Conservation (phyloP, 768 basidiomycete genomes). For the Lepiota venenata region DNA sequence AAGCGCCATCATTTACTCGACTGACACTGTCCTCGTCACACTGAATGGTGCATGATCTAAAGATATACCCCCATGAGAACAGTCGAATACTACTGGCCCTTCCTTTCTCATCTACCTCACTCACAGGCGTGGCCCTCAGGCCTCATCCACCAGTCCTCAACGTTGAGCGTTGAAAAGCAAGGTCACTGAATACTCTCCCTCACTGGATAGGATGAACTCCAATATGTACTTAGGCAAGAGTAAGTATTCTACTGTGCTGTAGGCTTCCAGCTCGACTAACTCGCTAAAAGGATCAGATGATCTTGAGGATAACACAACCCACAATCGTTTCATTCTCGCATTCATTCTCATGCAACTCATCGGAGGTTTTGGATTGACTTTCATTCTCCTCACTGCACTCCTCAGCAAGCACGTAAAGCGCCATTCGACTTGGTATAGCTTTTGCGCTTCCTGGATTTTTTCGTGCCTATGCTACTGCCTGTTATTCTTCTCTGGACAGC, state of each 20-base stretch:
- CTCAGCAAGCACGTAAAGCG: slow-evolving; percentile 24
- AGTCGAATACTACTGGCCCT: background rate
- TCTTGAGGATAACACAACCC: background rate
- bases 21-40: background rate
- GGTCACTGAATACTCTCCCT: background rate
- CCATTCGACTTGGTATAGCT: slow-evolving; percentile 31
- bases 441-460: slow-evolving; percentile 26
- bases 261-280: background rate
- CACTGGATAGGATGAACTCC: background rate
- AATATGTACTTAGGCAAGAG: slow-evolving; percentile 1
- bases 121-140: too few relatives aligned
- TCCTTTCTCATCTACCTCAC: background rate
- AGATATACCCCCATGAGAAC: background rate
- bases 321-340: slow-evolving; percentile 16
- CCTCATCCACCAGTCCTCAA: background rate
- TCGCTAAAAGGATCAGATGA: background rate
- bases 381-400: slow-evolving; percentile 25
- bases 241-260: background rate
- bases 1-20: background rate
- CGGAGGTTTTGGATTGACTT: slow-evolving; percentile 20
- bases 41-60: background rate
- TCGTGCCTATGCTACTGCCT: slow-evolving; percentile 28
- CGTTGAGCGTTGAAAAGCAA: background rate
- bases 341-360: slow-evolving; percentile 27
- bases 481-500: slow-evolving; percentile 27